Percentiles rank a stretch among this genome's conserved stretches.
These are phyloP conservation scores for Cinchona pubescens DNA, from an alignment of 257 asterid genomes.

Conservation along the genomic window DNA sequence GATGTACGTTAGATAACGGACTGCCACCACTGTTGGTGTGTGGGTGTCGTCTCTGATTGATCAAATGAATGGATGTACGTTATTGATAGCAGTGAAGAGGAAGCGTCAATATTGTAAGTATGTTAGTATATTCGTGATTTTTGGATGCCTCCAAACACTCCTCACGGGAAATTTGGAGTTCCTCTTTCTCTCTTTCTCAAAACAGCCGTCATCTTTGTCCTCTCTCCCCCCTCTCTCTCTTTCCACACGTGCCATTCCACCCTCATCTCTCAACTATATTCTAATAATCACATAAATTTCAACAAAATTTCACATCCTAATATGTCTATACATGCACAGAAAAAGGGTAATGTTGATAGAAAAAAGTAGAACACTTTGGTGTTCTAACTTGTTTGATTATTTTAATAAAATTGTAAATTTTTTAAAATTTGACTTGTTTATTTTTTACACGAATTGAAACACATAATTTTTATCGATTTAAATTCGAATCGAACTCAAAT, in stretches of 20 bases:
- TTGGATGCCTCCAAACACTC: constrained; percentile 65
- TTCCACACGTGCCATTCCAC: constrained; percentile 51
- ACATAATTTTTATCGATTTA: too few relatives aligned
- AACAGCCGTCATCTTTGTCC: constrained; percentile 68
- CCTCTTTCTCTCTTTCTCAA: constrained; percentile 40
- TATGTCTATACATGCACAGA: not conserved
- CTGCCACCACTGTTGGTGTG: not conserved
- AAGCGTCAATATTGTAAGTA: constrained; percentile 38
- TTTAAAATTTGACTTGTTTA: too few relatives aligned
- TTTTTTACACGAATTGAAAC: too few relatives aligned
- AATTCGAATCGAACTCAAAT: too few relatives aligned
- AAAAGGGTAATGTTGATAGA: not conserved
- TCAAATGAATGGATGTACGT: constrained; percentile 30
- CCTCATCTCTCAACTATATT: not conserved
- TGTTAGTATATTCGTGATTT: constrained; percentile 38
- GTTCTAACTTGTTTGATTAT: too few relatives aligned
- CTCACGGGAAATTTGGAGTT: constrained; percentile 96
- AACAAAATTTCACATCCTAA: not conserved
- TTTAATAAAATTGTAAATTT: too few relatives aligned
- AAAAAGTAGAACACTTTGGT: too few relatives aligned
- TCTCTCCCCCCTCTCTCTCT: constrained; percentile 46
- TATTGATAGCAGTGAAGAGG: constrained; percentile 53
- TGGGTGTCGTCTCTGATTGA: constrained; percentile 30
- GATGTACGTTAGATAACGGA: not conserved
- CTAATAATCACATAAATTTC: not conserved